Evolutionary conservation across 257 asterid genomes (phyloP), one percentile per base, ranked within the genome.

Genomic region (Henckelia pumila): DNA sequence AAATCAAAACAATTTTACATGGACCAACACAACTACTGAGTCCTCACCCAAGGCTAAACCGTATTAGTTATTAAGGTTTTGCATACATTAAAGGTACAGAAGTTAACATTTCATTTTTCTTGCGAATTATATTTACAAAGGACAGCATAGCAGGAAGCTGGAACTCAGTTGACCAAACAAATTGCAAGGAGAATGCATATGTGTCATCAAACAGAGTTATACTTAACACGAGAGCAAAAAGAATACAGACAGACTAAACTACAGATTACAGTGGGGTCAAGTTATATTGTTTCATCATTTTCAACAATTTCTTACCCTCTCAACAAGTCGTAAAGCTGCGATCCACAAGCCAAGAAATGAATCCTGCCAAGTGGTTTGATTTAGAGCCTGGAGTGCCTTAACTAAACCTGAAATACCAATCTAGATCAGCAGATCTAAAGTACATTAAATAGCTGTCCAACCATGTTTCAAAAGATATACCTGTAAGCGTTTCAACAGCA

Each of bases 311-410:
- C 87, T 81, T 83, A 94, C 98, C 91, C 97, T 85, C 73, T 94
- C 96, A 60, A 94, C 96, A 71, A 94, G 95, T 61, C 99, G 86
- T 77, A 94, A 80, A 77, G 88, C 90, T 63, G 95, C 88, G 76
- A 89, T 82, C 97, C 99, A 94, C 77, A 94, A 73, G 59, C 95
- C 98, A 69, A 91, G 96, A 84, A 94, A 94, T 20, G 96, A 82
- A 61, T 88, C 98, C 83, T 86, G 91, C 99, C 99, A 94, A 29
- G 89, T 78, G 67, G 92, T 76, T 78, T 77, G 84, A 79, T 94
- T 87, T 73, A 94, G 75, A 74, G 96, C 92, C 85, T 84, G 92
- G 59, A 94, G 89, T 81, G 95, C 84, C 80, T 87, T 94, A 79
- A 94, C 87, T 76, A 94, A 74, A 79, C 91, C 99, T 94, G 92